Evolutionary conservation across 306 rosid species (phyloP).

Genomic region (Ammopiptanthus mongolicus): DNA sequence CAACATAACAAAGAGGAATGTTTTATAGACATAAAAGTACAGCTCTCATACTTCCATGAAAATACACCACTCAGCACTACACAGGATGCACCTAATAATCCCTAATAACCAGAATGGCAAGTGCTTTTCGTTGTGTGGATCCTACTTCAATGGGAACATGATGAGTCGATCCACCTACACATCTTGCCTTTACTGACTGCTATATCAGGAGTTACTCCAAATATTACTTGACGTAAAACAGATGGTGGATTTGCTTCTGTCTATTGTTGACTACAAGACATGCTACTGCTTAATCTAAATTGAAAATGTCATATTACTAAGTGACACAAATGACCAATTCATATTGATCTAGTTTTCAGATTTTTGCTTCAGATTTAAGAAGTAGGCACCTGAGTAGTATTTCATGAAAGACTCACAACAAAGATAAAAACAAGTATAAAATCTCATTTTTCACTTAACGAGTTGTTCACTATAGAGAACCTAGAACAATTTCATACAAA

Average conservation of each 20-base stretch:
- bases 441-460: neutral
- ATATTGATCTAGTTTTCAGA: neutral
- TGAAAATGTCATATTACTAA: neutral
- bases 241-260: neutral
- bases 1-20: neutral
- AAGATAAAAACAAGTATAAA: neutral
- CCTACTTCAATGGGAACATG: neutral
- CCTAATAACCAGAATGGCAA: neutral
- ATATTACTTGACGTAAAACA: neutral
- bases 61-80: constrained; percentile 5
- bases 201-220: neutral
- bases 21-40: neutral
- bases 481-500: neutral
- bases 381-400: neutral
- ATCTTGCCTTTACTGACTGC: neutral
- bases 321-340: neutral
- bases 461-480: neutral
- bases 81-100: neutral
- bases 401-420: neutral
- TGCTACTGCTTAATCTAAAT: neutral
- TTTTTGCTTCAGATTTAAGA: neutral
- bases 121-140: neutral
- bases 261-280: neutral
- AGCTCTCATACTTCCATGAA: neutral
- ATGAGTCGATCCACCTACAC: neutral